phyloP scores from a whole-genome alignment of 176 grass and related monocot species.

The Carex myosuroides region DNA sequence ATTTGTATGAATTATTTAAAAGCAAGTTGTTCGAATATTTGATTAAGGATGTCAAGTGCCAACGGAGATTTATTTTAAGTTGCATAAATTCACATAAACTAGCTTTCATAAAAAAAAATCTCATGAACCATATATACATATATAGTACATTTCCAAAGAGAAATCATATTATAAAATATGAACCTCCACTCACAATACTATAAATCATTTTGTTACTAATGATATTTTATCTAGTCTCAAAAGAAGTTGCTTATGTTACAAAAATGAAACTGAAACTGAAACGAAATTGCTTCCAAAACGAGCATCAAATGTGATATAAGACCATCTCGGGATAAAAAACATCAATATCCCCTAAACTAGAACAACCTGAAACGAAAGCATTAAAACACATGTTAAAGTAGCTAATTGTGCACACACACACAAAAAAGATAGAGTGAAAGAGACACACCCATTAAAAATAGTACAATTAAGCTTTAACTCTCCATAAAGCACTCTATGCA shows the following conservation, averaged over 20 bases:
- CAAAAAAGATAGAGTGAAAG: background rate
- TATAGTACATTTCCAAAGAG: too few species aligned
- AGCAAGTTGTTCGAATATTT: background rate
- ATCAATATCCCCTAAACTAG: background rate
- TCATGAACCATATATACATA: too few species aligned
- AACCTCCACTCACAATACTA: too few species aligned
- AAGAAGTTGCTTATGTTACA: background rate
- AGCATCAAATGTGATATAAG: background rate
- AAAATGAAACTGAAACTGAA: background rate
- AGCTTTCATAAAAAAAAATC: too few species aligned
- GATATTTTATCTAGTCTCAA: background rate
- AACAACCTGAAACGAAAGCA: conserved; percentile 1
- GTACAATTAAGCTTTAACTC: background rate
- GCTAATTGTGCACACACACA: too few species aligned
- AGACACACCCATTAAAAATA: background rate
- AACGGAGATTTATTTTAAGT: too few species aligned
- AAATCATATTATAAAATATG: too few species aligned
- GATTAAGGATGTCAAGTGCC: too few species aligned
- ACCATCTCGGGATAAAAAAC: background rate
- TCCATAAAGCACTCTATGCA: background rate
- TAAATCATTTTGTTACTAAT: background rate
- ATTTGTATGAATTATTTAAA: background rate
- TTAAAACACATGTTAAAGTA: background rate
- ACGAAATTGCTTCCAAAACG: background rate
- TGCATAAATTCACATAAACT: too few species aligned